A percentile compares a stretch with the other conserved stretches of the same genome.
Conservation (phyloP, 208 protist species). For the Herpetomonas samuelpessoai region DNA sequence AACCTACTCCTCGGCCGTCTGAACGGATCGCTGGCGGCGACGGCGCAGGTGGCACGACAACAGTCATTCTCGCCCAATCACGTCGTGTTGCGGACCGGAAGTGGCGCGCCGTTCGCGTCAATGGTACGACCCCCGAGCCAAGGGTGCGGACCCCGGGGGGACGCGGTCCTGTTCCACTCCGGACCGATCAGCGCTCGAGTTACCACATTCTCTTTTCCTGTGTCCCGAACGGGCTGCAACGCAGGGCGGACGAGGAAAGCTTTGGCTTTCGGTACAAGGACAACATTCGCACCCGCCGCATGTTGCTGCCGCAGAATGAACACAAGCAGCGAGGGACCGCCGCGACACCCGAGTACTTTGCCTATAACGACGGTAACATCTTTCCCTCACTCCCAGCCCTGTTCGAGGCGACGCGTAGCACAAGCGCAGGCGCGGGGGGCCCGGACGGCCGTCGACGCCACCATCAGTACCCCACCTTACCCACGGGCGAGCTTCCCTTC, state of each 20-base stretch:
- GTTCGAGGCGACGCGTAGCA: background rate
- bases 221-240: constrained; percentile 23
- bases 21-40: no score
- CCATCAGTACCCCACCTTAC: background rate
- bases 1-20: no score
- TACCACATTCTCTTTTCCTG: constrained; percentile 15
- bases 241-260: constrained; percentile 19
- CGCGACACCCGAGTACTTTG: background rate
- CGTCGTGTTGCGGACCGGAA: no score
- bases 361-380: background rate
- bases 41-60: no score
- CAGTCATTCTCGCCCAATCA: no score
- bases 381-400: background rate
- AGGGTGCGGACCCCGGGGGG: no score
- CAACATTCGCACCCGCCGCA: constrained; percentile 47
- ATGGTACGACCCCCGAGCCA: background rate
- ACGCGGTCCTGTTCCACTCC: no score
- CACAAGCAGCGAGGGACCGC: background rate
- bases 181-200: background rate
- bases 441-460: background rate
- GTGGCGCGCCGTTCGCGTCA: background rate
- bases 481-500: background rate
- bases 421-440: background rate
- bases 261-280: constrained; percentile 47
- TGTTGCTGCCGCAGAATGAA: constrained; percentile 26